phyloP scores from a whole-genome alignment of 2,329 filamentous ascomycete species.

The Paramyrothecium roridum region DNA sequence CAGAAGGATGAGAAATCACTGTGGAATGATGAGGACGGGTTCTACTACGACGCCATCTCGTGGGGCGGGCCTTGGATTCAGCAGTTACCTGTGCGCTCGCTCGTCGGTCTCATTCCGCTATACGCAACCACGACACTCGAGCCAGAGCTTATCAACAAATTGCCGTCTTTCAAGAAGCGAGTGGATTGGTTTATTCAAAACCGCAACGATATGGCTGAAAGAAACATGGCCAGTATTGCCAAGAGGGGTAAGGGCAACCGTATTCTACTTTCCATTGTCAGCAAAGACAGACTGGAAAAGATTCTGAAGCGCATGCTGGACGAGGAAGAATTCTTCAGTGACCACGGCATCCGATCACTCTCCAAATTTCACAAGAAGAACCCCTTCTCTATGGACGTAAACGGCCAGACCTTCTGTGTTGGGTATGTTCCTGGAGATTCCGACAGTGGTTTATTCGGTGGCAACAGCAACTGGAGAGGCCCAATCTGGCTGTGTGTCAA shows the following conservation, averaged over 20 bases:
- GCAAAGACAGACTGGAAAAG: slow-evolving; percentile 84
- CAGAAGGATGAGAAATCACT: slow-evolving; percentile 74
- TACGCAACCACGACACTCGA: slow-evolving; percentile 91
- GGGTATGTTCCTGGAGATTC: slow-evolving; percentile 94
- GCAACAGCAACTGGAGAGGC: slow-evolving; percentile 97
- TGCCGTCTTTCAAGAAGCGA: slow-evolving; percentile 89
- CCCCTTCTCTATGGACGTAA: slow-evolving; percentile 93
- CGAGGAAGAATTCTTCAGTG: slow-evolving; percentile 87
- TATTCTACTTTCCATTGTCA: slow-evolving; percentile 84
- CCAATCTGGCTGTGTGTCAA: slow-evolving; percentile 97
- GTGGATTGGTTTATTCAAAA: slow-evolving; percentile 94
- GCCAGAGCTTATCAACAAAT: slow-evolving; percentile 86
- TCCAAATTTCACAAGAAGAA: slow-evolving; percentile 89
- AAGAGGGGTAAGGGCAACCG: slow-evolving; percentile 88
- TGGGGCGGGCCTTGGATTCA: slow-evolving; percentile 93
- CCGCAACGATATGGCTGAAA: slow-evolving; percentile 78
- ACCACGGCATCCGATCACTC: slow-evolving; percentile 86
- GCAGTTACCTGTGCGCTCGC: slow-evolving; percentile 85
- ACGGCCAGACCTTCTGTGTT: slow-evolving; percentile 84
- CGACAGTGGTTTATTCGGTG: slow-evolving; percentile 90
- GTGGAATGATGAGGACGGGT: slow-evolving; percentile 95
- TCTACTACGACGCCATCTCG: slow-evolving; percentile 98
- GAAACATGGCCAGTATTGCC: slow-evolving; percentile 91
- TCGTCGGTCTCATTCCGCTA: slow-evolving; percentile 90
- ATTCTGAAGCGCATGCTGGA: slow-evolving; percentile 91